phyloP scores from a whole-genome alignment of 176 grass and related monocot species.

The Hsuehochloa calcarea region DNA sequence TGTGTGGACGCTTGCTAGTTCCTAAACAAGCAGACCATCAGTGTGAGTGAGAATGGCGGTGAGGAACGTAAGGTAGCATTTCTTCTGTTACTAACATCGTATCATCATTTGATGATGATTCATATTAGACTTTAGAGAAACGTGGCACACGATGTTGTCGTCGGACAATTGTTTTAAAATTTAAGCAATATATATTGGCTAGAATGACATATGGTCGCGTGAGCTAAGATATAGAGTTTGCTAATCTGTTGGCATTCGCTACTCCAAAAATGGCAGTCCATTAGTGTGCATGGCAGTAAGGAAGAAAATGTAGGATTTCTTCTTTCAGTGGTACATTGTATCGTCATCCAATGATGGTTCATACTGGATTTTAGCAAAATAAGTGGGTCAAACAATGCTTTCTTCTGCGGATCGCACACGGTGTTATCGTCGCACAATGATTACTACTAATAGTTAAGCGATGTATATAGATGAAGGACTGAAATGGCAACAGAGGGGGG shows the following conservation, averaged over 20 bases:
- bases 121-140: not conserved
- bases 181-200: not conserved
- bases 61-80: not conserved
- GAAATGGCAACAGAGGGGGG: no score
- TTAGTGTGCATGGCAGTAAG: not conserved
- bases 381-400: not conserved
- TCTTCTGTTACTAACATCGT: not conserved
- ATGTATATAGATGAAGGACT: no score
- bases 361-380: no score
- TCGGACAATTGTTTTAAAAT: not conserved
- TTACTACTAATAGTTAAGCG: no score
- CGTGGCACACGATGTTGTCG: not conserved
- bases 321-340: not conserved
- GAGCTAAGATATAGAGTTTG: not conserved
- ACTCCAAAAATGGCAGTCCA: not conserved
- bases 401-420: not conserved
- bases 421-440: no score
- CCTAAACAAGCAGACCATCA: not conserved
- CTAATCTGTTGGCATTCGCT: not conserved
- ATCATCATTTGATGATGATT: not conserved
- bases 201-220: not conserved
- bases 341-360: no score
- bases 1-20: not conserved
- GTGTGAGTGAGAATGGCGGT: not conserved
- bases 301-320: not conserved